Evolutionary conservation across 2,329 filamentous ascomycete genomes (phyloP).

Genomic region (Plenodomus biglobosus): DNA sequence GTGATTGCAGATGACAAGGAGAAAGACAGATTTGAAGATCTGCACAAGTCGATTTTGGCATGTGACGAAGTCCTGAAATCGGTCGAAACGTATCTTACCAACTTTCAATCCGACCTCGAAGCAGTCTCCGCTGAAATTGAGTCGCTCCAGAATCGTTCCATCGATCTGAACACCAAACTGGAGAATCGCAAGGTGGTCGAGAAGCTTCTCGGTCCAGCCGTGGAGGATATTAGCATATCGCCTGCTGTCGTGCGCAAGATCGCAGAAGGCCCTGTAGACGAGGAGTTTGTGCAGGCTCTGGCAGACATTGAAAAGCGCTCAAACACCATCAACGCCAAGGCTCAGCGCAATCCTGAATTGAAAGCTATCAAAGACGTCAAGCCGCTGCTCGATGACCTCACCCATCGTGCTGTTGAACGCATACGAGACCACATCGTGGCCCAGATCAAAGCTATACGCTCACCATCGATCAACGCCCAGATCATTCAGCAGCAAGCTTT

Average conservation of each 20-base stretch:
- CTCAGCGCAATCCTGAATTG: slow-evolving; percentile 58
- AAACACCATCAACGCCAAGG: slow-evolving; percentile 68
- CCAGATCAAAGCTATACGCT: slow-evolving; percentile 90
- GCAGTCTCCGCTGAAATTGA: slow-evolving; percentile 95
- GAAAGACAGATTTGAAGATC: slow-evolving; percentile 80
- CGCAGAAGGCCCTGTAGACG: slow-evolving; percentile 84
- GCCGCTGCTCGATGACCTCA: slow-evolving; percentile 81
- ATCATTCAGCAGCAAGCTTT: slow-evolving; percentile 94
- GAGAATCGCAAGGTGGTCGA: slow-evolving; percentile 90
- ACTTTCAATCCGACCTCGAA: slow-evolving; percentile 90
- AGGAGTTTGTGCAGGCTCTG: slow-evolving; percentile 80
- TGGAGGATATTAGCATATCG: slow-evolving; percentile 89
- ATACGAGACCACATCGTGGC: slow-evolving; percentile 93
- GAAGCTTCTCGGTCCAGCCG: slow-evolving; percentile 79
- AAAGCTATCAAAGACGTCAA: slow-evolving; percentile 83
- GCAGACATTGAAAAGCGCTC: slow-evolving; percentile 81
- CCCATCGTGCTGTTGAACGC: slow-evolving; percentile 85
- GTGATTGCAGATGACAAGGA: slow-evolving; percentile 68
- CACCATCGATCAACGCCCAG: slow-evolving; percentile 95
- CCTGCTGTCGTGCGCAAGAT: slow-evolving; percentile 83
- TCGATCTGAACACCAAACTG: slow-evolving; percentile 77
- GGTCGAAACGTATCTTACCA: slow-evolving; percentile 87
- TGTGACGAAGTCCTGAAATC: slow-evolving; percentile 93
- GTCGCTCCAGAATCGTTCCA: slow-evolving; percentile 82
- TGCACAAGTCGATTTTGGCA: slow-evolving; percentile 83